Conservation (phyloP, 1,284 basidiomycete genomes). For the Thelephora terrestris region DNA sequence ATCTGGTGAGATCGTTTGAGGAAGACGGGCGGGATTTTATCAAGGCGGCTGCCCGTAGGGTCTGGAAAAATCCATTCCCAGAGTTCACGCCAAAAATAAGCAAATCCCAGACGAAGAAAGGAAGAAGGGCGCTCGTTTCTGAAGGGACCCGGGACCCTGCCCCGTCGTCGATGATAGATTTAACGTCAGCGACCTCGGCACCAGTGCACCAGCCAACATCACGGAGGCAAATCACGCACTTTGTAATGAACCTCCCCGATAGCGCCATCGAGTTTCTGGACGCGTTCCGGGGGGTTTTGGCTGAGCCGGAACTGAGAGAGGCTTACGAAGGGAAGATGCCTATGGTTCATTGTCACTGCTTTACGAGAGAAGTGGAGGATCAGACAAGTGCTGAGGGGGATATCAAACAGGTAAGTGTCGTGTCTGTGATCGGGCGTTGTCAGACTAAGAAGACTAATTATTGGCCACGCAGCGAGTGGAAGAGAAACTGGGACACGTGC, state of each 20-base stretch:
- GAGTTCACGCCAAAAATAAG: constrained; percentile 41
- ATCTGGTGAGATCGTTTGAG: constrained; percentile 60
- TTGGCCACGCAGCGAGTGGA: constrained; percentile 55
- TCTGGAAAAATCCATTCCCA: constrained; percentile 57
- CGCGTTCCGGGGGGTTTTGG: constrained; percentile 72
- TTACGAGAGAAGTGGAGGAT: constrained; percentile 81
- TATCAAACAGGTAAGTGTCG: constrained; percentile 61
- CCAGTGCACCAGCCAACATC: constrained; percentile 12
- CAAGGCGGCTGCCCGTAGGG: constrained; percentile 39
- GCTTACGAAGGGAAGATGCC: constrained; percentile 60
- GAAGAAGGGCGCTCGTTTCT: constrained; percentile 4
- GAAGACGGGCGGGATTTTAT: constrained; percentile 86
- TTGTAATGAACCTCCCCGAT: constrained; percentile 96
- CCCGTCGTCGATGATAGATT: constrained; percentile 3
- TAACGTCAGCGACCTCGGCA: constrained; percentile 3
- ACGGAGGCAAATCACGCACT: constrained; percentile 68
- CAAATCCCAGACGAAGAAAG: constrained; percentile 28
- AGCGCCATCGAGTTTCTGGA: constrained; percentile 87
- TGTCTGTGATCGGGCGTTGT: not conserved
- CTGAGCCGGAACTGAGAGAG: constrained; percentile 28
- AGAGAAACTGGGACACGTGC: constrained; percentile 45
- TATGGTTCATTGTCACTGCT: constrained; percentile 94
- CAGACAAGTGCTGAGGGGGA: constrained; percentile 50
- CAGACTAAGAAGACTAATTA: not conserved
- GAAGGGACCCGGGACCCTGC: constrained; percentile 4